A percentile compares a stretch with the other conserved stretches of the same genome.
These are phyloP conservation scores for Lactarius tabidus DNA, from an alignment of 768 basidiomycete species.

Conservation along the genomic window DNA sequence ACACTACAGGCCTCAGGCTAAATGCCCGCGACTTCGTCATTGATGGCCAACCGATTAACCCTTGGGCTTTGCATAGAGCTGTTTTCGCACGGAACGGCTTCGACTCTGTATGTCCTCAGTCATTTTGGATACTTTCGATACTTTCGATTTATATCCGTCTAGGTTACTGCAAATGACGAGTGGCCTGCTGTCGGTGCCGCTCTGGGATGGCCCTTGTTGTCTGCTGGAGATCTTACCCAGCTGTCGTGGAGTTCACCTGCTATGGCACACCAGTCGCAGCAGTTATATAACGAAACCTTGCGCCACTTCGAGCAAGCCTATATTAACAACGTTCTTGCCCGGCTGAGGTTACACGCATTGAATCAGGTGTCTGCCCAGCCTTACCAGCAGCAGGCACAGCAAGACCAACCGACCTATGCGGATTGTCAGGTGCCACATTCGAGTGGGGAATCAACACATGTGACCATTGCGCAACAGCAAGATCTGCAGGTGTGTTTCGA, in stretches of 20 bases:
- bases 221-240: not conserved
- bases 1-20: too few species aligned
- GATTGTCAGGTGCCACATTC: constrained; percentile 8
- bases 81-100: too few species aligned
- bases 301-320: constrained; percentile 13
- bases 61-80: too few species aligned
- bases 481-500: constrained; percentile 9
- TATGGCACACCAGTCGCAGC: constrained; percentile 3
- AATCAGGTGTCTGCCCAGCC: not conserved
- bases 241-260: constrained; percentile 1
- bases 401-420: not conserved
- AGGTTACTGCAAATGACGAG: constrained; percentile 13
- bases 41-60: too few species aligned
- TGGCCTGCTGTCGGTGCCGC: constrained; percentile 9
- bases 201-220: not conserved
- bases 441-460: constrained; percentile 14
- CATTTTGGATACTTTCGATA: too few species aligned
- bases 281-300: constrained; percentile 4
- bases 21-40: too few species aligned
- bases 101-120: too few species aligned
- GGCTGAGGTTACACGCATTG: not conserved
- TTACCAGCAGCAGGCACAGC: not conserved
- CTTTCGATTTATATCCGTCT: not conserved
- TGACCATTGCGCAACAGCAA: constrained; percentile 3
- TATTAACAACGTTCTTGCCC: not conserved